Conservation (phyloP, 345 rosid species). For the Kandelia obovata region DNA sequence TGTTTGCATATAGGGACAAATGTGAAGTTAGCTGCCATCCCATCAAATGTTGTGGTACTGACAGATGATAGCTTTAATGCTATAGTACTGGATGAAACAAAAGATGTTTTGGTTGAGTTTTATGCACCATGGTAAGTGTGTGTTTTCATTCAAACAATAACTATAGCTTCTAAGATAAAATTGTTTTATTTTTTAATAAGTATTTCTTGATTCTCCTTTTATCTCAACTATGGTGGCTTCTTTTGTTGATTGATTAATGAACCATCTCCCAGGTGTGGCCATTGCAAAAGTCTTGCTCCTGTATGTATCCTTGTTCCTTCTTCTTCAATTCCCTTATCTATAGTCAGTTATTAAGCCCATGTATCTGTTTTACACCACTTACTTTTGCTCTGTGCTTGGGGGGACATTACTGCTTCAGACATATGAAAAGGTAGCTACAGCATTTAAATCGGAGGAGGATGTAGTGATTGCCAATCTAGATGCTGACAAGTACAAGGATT, state of each 20-base stretch:
- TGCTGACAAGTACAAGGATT: constrained; percentile 78
- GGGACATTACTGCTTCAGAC: constrained; percentile 31
- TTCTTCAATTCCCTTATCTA: not conserved
- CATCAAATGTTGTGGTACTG: constrained; percentile 73
- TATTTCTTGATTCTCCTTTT: not conserved
- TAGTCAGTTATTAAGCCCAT: not conserved
- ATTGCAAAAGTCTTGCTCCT: constrained; percentile 96
- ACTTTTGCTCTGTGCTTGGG: too few species aligned
- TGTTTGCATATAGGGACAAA: constrained; percentile 61
- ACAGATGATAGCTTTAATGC: constrained; percentile 72
- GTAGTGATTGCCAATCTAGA: constrained; percentile 90
- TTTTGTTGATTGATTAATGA: constrained; percentile 10
- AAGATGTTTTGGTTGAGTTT: constrained; percentile 95
- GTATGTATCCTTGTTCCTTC: constrained; percentile 39
- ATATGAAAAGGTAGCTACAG: constrained; percentile 88
- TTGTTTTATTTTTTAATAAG: not conserved
- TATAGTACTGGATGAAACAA: constrained; percentile 75
- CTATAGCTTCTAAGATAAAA: not conserved
- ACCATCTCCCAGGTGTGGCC: constrained; percentile 82
- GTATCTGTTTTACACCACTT: too few species aligned
- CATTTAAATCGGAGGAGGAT: constrained; percentile 67
- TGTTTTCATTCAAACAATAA: not conserved
- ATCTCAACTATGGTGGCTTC: not conserved
- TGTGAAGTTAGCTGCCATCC: constrained; percentile 74
- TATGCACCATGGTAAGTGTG: constrained; percentile 89